Conservation (phyloP, 2,329 filamentous ascomycete species). For the Cercospora brassicicola region DNA sequence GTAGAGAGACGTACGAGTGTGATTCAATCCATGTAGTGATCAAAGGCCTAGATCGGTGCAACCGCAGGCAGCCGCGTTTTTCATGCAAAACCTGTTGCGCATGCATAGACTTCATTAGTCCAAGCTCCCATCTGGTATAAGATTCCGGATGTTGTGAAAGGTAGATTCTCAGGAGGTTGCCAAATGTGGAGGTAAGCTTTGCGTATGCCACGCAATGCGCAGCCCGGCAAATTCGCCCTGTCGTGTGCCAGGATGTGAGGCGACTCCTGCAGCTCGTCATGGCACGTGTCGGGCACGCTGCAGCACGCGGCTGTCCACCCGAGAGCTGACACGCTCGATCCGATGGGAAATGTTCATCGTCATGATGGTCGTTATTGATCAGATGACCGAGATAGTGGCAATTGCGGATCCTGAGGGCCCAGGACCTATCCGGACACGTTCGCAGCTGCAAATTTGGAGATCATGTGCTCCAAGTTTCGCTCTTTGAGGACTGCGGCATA, state of each 20-base stretch:
- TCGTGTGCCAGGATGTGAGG: not conserved
- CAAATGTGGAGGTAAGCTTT: conserved; percentile 9
- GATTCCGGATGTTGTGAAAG: not conserved
- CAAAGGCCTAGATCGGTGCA: not conserved
- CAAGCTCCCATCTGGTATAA: not conserved
- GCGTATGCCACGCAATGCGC: not conserved
- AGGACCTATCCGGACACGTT: conserved; percentile 27
- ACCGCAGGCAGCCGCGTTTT: not conserved
- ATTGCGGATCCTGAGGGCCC: not conserved
- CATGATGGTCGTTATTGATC: not conserved
- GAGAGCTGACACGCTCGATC: not conserved
- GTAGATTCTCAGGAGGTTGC: conserved; percentile 1
- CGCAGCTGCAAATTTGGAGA: conserved; percentile 32
- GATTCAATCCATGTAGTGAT: not conserved
- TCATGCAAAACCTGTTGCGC: not conserved
- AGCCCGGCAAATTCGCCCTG: not conserved
- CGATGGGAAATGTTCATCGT: not conserved
- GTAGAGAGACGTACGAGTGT: not conserved
- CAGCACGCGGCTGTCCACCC: not conserved
- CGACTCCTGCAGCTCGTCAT: conserved; percentile 4
- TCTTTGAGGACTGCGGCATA: conserved; percentile 61
- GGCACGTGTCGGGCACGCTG: conserved; percentile 8
- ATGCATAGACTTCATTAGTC: conserved; percentile 1
- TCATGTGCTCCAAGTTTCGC: conserved; percentile 55
- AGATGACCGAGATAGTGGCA: conserved; percentile 14